phyloP scores from a whole-genome alignment of 345 rosid species.

The Fremontodendron californicum region DNA sequence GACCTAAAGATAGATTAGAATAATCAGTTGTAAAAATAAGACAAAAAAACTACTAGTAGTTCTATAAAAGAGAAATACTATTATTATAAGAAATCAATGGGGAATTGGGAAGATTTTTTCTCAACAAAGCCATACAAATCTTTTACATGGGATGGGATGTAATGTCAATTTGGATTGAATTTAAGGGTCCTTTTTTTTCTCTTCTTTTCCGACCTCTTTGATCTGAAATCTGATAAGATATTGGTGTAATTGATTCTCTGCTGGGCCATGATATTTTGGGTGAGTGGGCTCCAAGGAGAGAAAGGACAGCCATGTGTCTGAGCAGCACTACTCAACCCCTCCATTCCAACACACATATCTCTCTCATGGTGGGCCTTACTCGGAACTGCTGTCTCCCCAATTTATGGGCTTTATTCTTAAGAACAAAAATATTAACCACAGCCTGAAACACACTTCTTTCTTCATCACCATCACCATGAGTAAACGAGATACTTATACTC shows the following conservation, averaged over 20 bases:
- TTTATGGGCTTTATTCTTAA: not conserved
- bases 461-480: no score
- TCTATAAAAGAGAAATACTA: no score
- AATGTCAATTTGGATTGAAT: not conserved
- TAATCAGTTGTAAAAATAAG: not conserved
- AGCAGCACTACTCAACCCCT: not conserved
- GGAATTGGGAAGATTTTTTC: not conserved
- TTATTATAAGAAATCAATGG: not conserved
- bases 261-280: not conserved
- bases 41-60: no score
- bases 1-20: no score
- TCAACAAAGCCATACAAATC: not conserved
- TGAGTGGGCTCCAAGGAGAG: not conserved
- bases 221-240: not conserved
- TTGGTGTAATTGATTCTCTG: not conserved
- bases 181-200: no score
- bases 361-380: not conserved
- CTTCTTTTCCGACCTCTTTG: not conserved
- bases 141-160: not conserved
- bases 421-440: no score
- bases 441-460: no score
- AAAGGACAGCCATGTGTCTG: conserved; percentile 5
- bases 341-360: not conserved
- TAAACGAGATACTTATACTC: no score
- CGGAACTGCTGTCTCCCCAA: not conserved